Conservation (phyloP, 1,139 yeast genomes). For the Lodderomyces beijingensis region DNA sequence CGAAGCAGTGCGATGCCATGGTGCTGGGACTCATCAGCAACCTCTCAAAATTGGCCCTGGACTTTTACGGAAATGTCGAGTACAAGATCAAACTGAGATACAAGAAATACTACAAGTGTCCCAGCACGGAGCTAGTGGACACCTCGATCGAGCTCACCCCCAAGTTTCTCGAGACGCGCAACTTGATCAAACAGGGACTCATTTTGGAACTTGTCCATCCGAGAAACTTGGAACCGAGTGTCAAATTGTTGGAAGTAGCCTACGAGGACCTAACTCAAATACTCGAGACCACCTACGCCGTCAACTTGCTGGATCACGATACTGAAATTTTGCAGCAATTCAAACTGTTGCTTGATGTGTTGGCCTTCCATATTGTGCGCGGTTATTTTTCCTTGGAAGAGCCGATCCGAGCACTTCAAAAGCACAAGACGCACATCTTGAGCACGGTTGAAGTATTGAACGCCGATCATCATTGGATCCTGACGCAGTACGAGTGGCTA, state of each 20-base stretch:
- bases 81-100: constrained; percentile 30
- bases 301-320: constrained; percentile 26
- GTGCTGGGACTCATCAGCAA: constrained; percentile 27
- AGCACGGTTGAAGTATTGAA: constrained; percentile 25
- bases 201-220: constrained; percentile 32
- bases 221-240: constrained; percentile 29
- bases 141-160: constrained; percentile 35
- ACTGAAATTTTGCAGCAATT: constrained; percentile 25
- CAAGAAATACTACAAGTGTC: constrained; percentile 36
- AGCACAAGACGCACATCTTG: constrained; percentile 59
- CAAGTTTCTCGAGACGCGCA: constrained; percentile 36
- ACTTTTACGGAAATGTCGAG: constrained; percentile 34
- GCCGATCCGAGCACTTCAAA: constrained; percentile 55
- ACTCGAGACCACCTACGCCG: constrained; percentile 15
- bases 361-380: constrained; percentile 61
- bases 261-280: constrained; percentile 31
- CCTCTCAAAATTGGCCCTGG: constrained; percentile 26
- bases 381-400: constrained; percentile 59
- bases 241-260: constrained; percentile 29
- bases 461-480: constrained; percentile 30
- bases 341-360: constrained; percentile 51
- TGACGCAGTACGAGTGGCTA: constrained; percentile 49
- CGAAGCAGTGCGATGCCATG: constrained; percentile 16
- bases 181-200: constrained; percentile 35
- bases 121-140: constrained; percentile 22